Evolutionary conservation across 768 basidiomycete genomes (phyloP).

Genomic region (Suillus americanus): DNA sequence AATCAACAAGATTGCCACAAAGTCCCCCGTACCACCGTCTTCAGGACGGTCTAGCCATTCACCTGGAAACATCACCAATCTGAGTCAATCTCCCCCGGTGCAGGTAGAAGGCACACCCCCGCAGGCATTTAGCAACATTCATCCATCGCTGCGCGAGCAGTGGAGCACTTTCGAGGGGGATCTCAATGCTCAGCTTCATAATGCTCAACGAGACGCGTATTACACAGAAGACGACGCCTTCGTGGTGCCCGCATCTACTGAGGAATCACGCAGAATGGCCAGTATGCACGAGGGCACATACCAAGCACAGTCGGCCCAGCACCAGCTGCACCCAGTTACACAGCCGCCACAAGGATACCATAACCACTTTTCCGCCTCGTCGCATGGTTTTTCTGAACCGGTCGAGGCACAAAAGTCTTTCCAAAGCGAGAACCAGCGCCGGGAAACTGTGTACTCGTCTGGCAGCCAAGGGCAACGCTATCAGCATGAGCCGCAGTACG

Average conservation of each 20-base stretch:
- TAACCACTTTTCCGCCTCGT: neutral
- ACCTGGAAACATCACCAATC: constrained; percentile 16
- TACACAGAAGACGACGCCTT: constrained; percentile 21
- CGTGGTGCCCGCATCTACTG: constrained; percentile 9
- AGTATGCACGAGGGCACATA: neutral
- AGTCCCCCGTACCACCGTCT: constrained; percentile 26
- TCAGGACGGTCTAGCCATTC: constrained; percentile 9
- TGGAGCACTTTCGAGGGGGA: constrained; percentile 56
- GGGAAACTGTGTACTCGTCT: neutral
- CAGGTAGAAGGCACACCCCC: constrained; percentile 1
- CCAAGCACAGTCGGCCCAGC: constrained; percentile 18
- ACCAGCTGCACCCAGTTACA: constrained; percentile 24
- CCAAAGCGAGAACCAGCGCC: neutral
- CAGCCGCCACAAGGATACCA: constrained; percentile 16
- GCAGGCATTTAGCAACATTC: constrained; percentile 43
- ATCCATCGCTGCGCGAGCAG: constrained; percentile 57
- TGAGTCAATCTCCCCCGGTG: constrained; percentile 5
- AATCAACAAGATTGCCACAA: constrained; percentile 61
- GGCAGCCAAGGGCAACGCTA: constrained; percentile 14
- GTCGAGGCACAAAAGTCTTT: neutral
- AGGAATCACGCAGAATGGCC: constrained; percentile 1
- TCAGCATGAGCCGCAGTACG: constrained; percentile 17
- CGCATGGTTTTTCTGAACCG: neutral
- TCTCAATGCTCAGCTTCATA: constrained; percentile 49
- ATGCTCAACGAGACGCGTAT: constrained; percentile 28